Percentiles rank a stretch among this genome's conserved stretches.
phyloP scores from a whole-genome alignment of 1,284 basidiomycete genomes.

The Pterula multifida region DNA sequence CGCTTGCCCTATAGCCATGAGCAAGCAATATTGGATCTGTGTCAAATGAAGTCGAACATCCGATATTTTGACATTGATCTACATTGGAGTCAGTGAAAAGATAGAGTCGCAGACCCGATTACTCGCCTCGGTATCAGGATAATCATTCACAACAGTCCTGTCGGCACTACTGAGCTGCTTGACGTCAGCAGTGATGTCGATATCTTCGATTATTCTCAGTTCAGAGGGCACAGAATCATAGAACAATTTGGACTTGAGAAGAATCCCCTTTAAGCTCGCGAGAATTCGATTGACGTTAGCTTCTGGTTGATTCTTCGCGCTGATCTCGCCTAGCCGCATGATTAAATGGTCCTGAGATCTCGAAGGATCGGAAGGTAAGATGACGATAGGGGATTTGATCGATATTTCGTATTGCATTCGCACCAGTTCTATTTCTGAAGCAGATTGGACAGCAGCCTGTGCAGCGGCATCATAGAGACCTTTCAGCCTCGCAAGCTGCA shows the following conservation, averaged over 20 bases:
- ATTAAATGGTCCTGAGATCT: conserved; percentile 61
- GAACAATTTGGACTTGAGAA: conserved; percentile 64
- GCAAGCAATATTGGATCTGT: conserved; percentile 77
- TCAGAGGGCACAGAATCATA: conserved; percentile 33
- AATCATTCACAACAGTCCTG: conserved; percentile 31
- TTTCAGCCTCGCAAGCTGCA: conserved; percentile 86
- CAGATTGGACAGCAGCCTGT: conserved; percentile 84
- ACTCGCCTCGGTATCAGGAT: conserved; percentile 40
- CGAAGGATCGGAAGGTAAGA: conserved; percentile 71
- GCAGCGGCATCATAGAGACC: conserved; percentile 94
- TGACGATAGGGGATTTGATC: conserved; percentile 87
- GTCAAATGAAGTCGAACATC: conserved; percentile 88
- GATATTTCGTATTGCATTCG: conserved; percentile 86
- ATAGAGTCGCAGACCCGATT: background rate
- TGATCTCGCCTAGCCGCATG: conserved; percentile 84
- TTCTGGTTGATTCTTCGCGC: conserved; percentile 72
- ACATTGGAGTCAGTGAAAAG: background rate
- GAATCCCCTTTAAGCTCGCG: conserved; percentile 80
- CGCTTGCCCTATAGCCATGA: conserved; percentile 63
- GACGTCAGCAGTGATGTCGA: conserved; percentile 67
- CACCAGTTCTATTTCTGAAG: conserved; percentile 65
- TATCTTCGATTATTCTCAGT: conserved; percentile 90
- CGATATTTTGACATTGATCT: conserved; percentile 45
- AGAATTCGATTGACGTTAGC: conserved; percentile 50
- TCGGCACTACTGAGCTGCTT: conserved; percentile 49